Base-by-base conservation (phyloP, 2,329 filamentous ascomycete genomes). In the Salinomyces thailandicus region DNA sequence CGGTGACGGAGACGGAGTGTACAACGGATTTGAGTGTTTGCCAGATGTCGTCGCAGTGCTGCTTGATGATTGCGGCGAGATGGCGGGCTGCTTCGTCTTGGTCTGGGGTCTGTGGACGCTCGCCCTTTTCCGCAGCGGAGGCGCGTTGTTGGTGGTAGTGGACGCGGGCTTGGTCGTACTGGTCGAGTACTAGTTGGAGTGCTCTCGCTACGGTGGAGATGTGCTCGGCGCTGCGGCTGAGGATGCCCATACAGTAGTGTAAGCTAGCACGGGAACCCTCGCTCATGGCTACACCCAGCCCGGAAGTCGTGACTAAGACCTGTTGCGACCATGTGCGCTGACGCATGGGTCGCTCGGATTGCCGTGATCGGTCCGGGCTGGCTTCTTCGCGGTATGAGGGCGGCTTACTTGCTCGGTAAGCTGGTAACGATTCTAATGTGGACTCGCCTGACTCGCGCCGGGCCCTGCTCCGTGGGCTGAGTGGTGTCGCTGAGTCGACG, bases 211-310 rank as follows among this genome's bases (percentile, higher is more conserved):
- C 73, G 32, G 77, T 77, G 31, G 79, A 77, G 38, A 96, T 77
- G 54, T 85, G 83, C 5, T 76, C 77, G 43, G 93, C 93, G 2
- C 85, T 85, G 71, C 79, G 81, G 17, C 79, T 74, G 31, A 96
- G 67, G 71, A 86, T 83, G 16, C 73, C 72, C 2, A 96, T 66
- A 45, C 87, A 95, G 51, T 85, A 89, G 50, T 84, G 85, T 28
- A 98, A 66, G 43, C 81, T 91, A 35, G 79, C 75, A 6, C 95
- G 65, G 15, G 85, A 93, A 52, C 91, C 81, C 13, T 93, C 81
- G 51, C 82, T 93, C 72, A 98, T 85, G 1, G 91, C 86, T 12
- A 93, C 80, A 45, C 86, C 86, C 1, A 96, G 71, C 0, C 86
- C 89, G 1, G 86, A 93, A 0, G 89, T 95, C 4, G 85, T 87